Percentiles rank a stretch among this genome's conserved stretches.
phyloP scores from a whole-genome alignment of 805 yeast species.

The Metschnikowia arizonensis region DNA sequence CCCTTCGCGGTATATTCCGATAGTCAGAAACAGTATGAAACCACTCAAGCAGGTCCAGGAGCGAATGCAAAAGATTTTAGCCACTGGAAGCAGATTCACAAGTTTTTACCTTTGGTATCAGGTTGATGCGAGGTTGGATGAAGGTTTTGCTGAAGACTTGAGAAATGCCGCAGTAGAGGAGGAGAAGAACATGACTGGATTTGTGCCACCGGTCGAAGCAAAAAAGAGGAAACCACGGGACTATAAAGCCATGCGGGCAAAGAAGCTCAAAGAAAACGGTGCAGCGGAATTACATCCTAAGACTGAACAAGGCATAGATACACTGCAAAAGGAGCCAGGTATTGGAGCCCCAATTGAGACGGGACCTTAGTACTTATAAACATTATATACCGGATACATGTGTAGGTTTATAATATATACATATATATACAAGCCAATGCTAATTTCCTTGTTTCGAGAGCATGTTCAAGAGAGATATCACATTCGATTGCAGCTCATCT shows the following conservation, averaged over 20 bases:
- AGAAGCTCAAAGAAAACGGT: slow-evolving; percentile 15
- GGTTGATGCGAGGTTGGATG: slow-evolving; percentile 72
- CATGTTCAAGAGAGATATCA: slow-evolving; percentile 20
- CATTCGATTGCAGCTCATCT: slow-evolving; percentile 18
- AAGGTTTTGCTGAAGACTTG: slow-evolving; percentile 56
- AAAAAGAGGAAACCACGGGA: slow-evolving; percentile 36
- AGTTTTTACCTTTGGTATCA: slow-evolving; percentile 78
- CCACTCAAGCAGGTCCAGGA: slow-evolving; percentile 51
- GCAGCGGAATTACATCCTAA: not conserved
- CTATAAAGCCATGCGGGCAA: slow-evolving; percentile 17
- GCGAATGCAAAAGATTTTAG: slow-evolving; percentile 58
- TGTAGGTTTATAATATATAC: not conserved
- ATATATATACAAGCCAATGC: slow-evolving; percentile 7
- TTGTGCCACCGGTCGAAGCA: slow-evolving; percentile 18
- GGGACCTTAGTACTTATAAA: not conserved
- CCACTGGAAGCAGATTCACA: slow-evolving; percentile 55
- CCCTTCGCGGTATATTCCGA: slow-evolving; percentile 60
- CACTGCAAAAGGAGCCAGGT: not conserved
- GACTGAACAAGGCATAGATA: not conserved
- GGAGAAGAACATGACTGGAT: slow-evolving; percentile 46
- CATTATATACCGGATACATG: not conserved
- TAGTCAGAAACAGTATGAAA: slow-evolving; percentile 62
- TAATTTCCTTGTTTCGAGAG: slow-evolving; percentile 16
- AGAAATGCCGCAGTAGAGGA: slow-evolving; percentile 53
- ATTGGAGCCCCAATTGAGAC: not conserved